Percentiles rank a stretch among this genome's conserved stretches.
phyloP scores from a whole-genome alignment of 2,329 filamentous ascomycete species.

The Penicillium expansum region DNA sequence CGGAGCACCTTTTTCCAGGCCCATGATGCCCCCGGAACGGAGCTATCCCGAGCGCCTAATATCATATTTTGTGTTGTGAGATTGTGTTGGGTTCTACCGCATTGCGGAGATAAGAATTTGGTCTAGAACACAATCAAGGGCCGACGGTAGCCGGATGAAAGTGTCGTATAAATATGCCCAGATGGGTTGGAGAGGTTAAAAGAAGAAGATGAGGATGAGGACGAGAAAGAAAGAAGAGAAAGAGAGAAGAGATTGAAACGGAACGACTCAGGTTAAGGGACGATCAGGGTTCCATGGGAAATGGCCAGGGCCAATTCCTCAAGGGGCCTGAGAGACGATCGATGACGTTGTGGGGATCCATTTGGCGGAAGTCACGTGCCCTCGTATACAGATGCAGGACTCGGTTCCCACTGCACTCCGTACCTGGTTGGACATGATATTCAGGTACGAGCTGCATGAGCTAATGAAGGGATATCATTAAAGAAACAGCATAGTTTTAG shows the following conservation, averaged over 20 bases:
- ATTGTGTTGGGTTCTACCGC: constrained; percentile 13
- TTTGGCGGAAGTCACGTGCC: constrained; percentile 2
- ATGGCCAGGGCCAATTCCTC: constrained; percentile 8
- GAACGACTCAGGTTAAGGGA: constrained; percentile 12
- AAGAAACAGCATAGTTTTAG: neutral
- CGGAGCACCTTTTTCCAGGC: constrained; percentile 34
- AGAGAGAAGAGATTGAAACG: constrained; percentile 1
- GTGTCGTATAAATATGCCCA: neutral
- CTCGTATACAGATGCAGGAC: neutral
- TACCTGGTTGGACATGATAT: neutral
- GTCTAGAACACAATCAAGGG: constrained; percentile 9
- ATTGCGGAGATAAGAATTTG: constrained; percentile 18
- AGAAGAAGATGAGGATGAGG: constrained; percentile 1
- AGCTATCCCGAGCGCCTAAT: constrained; percentile 25
- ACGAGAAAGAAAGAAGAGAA: no score
- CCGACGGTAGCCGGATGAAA: constrained; percentile 5
- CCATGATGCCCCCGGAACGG: constrained; percentile 28
- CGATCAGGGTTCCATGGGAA: constrained; percentile 24
- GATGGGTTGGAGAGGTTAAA: neutral
- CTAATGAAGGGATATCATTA: neutral
- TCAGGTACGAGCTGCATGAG: neutral
- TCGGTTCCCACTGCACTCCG: neutral
- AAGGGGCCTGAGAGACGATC: constrained; percentile 11
- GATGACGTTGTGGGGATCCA: constrained; percentile 12
- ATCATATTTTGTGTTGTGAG: constrained; percentile 20